Base-by-base conservation (phyloP, 2,329 filamentous ascomycete species). In the Fusarium sp. region DNA sequence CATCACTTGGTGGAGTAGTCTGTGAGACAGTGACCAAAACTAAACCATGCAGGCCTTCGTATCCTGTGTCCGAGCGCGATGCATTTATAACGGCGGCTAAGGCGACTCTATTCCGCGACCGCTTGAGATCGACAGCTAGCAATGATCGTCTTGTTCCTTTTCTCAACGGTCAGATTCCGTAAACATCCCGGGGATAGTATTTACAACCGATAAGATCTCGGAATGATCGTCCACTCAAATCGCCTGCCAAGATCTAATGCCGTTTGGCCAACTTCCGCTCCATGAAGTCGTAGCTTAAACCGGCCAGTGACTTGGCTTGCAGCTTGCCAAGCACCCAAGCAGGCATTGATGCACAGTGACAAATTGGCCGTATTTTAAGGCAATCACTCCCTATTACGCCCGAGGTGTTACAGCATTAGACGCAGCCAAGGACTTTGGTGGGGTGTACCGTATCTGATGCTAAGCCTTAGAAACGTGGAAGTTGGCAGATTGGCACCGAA, bases 261-360 rank as follows among this genome's bases (percentile, higher is more conserved):
- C 37, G 52, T 52, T 62, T 23, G 59, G 50, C 23, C n/a, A 23
- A 42, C 21, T 44, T 32, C 42, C 28, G 44, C 44, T 53, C 46
- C 30, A 30, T 49, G 18, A 35, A 49, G 19, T 54, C 23, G 10
- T 40, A 40, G 50, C 33, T 40, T 28, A n/a, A 44, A 43, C 49
- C 53, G 33, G 19, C 23, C 43, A 23, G 54, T 43, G n/a, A 68
- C 35, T 47, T 44, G 30, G 40, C 43, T 56, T 60, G 60, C 58
- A 54, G 46, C 37, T 32, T 38, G 60, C 47, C 61, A 73, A 67
- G 65, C 46, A 58, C 37, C 18, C 28, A 25, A 65, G 38, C 19
- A 37, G 33, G 44, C 40, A 57, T 54, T 33, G 50, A 65, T 37
- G 49, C 57, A 58, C 38, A 32, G 63, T 52, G 43, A 57, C 18